Base-by-base conservation (phyloP, 2,329 filamentous ascomycete species). In the Dothiorella sarmentorum region DNA sequence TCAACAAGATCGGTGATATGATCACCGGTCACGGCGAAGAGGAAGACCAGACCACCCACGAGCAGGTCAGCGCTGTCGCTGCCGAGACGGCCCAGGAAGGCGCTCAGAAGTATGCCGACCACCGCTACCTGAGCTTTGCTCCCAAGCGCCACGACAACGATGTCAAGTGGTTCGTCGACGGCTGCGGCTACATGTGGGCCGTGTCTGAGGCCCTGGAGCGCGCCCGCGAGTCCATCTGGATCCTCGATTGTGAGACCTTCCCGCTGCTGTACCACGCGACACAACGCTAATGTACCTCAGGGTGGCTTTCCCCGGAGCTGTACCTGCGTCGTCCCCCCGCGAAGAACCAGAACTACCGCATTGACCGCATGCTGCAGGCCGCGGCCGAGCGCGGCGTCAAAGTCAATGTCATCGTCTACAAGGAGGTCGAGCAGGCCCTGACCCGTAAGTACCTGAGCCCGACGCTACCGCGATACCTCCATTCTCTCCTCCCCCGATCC, bases 161-260 rank as follows among this genome's bases (percentile, higher is more conserved):
- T 63, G 85, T 84, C 62, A 95, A 96, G 78, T 96, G 91, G 90
- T 92, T 88, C 73, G 89, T 94, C 17, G 90, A 94, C 69, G 90
- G 88, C 6, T 90, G 87, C 69, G 85, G 85, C 7, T 94, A 95
- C 71, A 91, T 96, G 77, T 91, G 86, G 80, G 91, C 91, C 13
- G 89, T 96, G 1, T 90, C 87, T 26, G 78, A 87, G 62, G 91
- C 91, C 2, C 75, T 96, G 52, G 88, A 94, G 75, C 85, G 83
- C 67, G 91, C 91, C 2, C 81, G 78, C 63, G 85, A 93, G 65
- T 88, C 83, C 40, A 88, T 96, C 65, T 92, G 88, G 82, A 95
- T 96, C 63, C 77, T 96, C 42, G 90, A 93, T 69, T 94, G 88
- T 59, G 35, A 53, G 57, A 53, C 57, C 9, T 6, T 10, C 77